Evolutionary conservation across 2,329 filamentous ascomycete species (phyloP), one percentile per base, ranked within the genome.

Genomic region (Daldinia eschscholtzii): DNA sequence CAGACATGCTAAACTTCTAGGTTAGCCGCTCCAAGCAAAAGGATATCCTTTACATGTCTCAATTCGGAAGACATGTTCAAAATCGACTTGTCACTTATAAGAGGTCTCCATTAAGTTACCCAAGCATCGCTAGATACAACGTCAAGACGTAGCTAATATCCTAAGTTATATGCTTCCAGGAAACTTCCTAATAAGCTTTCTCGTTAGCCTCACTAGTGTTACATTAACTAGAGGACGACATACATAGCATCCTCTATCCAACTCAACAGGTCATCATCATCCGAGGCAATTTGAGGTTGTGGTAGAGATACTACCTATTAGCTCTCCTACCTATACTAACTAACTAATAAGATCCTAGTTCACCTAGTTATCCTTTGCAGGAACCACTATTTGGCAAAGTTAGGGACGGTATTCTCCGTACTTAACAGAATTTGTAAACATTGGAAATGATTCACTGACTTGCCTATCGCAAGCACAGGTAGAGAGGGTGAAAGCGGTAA

Each of bases 241-340:
- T 30, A 6, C n/a, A 30, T 52, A 33, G 28, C 1, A 18, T 15
- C 46, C 46, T 52, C 15, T 52, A 52, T n/a, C 4, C 6, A 52
- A 18, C n/a, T 10, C 15, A 52, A 52, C 46, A 52, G 46, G 15
- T 20, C 28, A 52, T 52, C 6, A 52, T 52, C 46, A 52, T 52
- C 26, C 26, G 46, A 18, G 26, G 12, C 15, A 52, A 52, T 52
- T 33, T 33, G 3, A 52, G 26, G 13, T n/a, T 44, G 18, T 46
- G 20, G 42, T 18, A 46, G 18, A 26, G 9, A 46, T 46, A 46
- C 42, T 9, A 23, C 42, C 3, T 46, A 46, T 23, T 5, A 6
- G 30, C 1, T 4, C 15, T 50, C 15, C 10, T 33, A 10, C 33
- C 33, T 9, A 9, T 35, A 35, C 33, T 35, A 35, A 35, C 33